phyloP scores from a whole-genome alignment of 2,329 filamentous ascomycete species.

The Monilinia fructigena region DNA sequence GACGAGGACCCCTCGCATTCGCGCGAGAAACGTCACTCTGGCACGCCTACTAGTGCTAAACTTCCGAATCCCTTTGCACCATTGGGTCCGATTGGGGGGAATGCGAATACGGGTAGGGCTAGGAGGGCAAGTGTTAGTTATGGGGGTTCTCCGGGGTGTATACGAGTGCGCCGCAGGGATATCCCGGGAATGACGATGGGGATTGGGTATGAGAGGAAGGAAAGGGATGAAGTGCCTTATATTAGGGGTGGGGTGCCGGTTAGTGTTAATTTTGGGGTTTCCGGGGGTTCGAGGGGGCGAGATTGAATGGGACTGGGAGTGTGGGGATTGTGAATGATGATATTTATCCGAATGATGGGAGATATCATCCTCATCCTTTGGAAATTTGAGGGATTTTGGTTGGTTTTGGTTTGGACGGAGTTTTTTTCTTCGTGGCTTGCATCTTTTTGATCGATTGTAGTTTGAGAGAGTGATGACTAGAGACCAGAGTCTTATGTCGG shows the following conservation, averaged over 20 bases:
- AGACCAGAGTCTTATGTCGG: neutral
- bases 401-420: neutral
- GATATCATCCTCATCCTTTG: conserved; percentile 32
- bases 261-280: neutral
- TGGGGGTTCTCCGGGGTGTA: neutral
- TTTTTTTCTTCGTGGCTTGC: too few relatives aligned
- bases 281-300: neutral
- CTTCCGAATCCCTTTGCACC: conserved; percentile 11
- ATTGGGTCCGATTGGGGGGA: neutral
- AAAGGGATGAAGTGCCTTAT: conserved; percentile 13
- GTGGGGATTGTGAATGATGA: conserved; percentile 11
- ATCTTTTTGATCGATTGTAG: neutral
- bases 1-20: neutral
- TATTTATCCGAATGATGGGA: conserved; percentile 32
- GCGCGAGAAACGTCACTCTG: conserved; percentile 12
- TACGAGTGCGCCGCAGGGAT: conserved; percentile 13
- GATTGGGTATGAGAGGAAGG: neutral
- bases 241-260: conserved; percentile 15
- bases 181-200: conserved; percentile 1
- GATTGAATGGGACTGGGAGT: conserved; percentile 2
- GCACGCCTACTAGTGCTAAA: neutral
- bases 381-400: neutral
- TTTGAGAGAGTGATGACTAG: neutral
- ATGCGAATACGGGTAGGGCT: too few relatives aligned
- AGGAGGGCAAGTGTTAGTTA: conserved; percentile 21